phyloP scores from a whole-genome alignment of 139 green algal genomes.

The Chlamydomonas asymmetrica region DNA sequence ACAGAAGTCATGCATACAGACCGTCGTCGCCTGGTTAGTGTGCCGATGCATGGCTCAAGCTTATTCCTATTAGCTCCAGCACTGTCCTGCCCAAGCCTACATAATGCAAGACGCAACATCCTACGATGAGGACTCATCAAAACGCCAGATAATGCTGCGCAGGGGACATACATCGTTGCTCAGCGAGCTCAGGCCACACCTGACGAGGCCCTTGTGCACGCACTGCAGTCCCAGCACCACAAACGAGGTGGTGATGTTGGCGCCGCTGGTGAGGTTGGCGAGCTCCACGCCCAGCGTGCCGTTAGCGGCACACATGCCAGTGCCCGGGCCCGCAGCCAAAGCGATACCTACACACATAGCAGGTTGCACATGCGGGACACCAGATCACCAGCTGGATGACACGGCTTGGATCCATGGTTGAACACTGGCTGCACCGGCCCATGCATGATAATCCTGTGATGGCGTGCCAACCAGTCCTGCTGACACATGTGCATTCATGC shows the following conservation, averaged over 20 bases:
- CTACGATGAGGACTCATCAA: no score
- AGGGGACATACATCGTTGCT: no score
- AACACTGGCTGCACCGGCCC: no score
- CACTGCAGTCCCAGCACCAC: slow-evolving; percentile 36
- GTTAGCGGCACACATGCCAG: slow-evolving; percentile 4
- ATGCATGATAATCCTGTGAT: no score
- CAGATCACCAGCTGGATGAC: background rate
- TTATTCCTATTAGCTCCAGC: no score
- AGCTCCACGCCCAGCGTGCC: slow-evolving; percentile 5
- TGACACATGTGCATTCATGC: no score
- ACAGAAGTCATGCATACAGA: background rate
- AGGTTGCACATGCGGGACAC: background rate
- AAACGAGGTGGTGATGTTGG: slow-evolving; percentile 11
- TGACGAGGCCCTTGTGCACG: slow-evolving; percentile 32
- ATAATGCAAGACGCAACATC: no score
- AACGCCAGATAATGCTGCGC: no score
- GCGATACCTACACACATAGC: slow-evolving; percentile 5
- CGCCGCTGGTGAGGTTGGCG: background rate
- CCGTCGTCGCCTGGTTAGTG: background rate
- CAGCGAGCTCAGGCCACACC: no score
- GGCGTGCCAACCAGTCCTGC: no score
- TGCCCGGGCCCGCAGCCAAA: slow-evolving; percentile 10
- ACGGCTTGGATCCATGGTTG: background rate
- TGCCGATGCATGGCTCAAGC: no score
- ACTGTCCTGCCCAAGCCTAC: no score